Evolutionary conservation across 2,329 filamentous ascomycete genomes (phyloP), one percentile per base, ranked within the genome.

Genomic region (Apiospora kogelbergensis): DNA sequence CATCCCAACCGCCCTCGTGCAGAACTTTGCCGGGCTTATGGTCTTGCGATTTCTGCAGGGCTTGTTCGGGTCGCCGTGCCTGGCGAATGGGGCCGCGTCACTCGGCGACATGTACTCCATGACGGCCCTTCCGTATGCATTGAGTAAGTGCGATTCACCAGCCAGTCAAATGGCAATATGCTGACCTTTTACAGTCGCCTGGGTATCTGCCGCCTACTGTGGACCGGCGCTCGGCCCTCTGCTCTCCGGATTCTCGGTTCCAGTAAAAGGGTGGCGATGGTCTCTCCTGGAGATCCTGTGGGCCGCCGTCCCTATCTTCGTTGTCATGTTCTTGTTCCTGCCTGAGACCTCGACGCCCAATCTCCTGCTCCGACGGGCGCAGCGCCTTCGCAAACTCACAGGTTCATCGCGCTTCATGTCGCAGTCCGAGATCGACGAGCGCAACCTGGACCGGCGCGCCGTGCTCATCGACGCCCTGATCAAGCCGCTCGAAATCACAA

Each of bases 161-260:
- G 10, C 33, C 7, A 24, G 37, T 6, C 5, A 44, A 1, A 44
- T 20, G 37, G 11, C 26, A n/a, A 17, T 13, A n/a, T 11, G 13
- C 37, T 65, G 40, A 65, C 37, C n/a, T 26, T 42, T 2, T 17
- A 13, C 91, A 72, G 85, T 86, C 68, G 82, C 84, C 0, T 91
- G 89, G 89, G 88, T 88, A 2, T 80, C 84, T 1, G 81, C 84
- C 3, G 84, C 85, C 0, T 87, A 83, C 74, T 83, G 81, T 74
- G 68, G 82, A 1, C 86, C 85, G 0, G 82, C 84, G 3, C 77
- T 88, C 1, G 85, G 84, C 0, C 84, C 85, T 0, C 72, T 86
- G 0, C 74, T 88, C 3, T 80, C 80, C 4, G 84, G 83, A 0
- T 88, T 84, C 72, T 77, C 79, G 3, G 83, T 84, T 0, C 72